These are phyloP conservation scores for Fonsecaea erecta DNA, from an alignment of 2,329 filamentous ascomycete species.

Conservation along the genomic window DNA sequence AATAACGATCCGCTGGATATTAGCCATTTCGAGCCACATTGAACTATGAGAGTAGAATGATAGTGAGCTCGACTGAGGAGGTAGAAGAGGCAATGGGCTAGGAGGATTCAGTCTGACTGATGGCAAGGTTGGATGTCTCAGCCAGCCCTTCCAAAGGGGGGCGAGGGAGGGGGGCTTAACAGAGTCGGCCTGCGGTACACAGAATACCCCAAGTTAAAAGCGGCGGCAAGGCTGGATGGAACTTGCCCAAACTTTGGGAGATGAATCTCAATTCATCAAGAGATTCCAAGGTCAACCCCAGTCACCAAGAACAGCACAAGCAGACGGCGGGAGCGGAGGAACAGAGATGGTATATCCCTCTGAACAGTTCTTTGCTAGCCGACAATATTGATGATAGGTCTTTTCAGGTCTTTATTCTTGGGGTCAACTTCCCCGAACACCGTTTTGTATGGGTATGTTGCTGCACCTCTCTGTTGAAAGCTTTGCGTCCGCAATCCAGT, in stretches of 20 bases:
- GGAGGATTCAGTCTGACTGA: not conserved
- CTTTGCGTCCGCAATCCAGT: slow-evolving; percentile 5
- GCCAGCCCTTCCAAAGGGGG: not conserved
- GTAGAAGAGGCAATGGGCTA: not conserved
- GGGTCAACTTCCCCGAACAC: slow-evolving; percentile 81
- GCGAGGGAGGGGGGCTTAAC: too few relatives aligned
- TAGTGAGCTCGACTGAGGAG: not conserved
- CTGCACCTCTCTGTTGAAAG: slow-evolving; percentile 20
- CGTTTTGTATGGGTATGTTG: slow-evolving; percentile 76
- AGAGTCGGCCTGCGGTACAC: not conserved
- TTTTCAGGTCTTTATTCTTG: slow-evolving; percentile 79
- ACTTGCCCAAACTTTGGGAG: not conserved
- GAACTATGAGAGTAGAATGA: not conserved
- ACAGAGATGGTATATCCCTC: slow-evolving; percentile 19
- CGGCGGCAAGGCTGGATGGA: slow-evolving; percentile 4
- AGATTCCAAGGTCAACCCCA: not conserved
- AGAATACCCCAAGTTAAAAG: not conserved
- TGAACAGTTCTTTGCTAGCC: not conserved
- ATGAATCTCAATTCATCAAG: not conserved
- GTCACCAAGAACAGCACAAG: not conserved
- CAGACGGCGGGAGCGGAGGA: slow-evolving; percentile 9
- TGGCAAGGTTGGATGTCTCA: not conserved
- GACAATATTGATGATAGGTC: slow-evolving; percentile 28
- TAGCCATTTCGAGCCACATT: slow-evolving; percentile 67
- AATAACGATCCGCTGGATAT: slow-evolving; percentile 70